Evolutionary conservation across 2,329 filamentous ascomycete genomes (phyloP), one percentile per base, ranked within the genome.

Genomic region (Xylaria sp.): DNA sequence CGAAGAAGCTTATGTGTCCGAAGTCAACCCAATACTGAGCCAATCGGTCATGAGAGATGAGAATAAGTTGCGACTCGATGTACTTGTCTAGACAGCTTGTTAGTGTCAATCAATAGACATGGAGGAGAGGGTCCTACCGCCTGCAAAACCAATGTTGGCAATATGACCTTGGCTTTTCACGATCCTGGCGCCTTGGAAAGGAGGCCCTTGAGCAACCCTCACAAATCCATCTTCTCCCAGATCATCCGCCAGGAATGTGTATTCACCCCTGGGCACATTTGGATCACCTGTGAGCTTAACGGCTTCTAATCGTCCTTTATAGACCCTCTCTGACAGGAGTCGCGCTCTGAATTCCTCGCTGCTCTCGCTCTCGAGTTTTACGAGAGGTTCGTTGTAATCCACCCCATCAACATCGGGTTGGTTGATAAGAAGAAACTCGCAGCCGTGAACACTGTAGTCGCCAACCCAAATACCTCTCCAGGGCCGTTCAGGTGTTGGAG

Each of bases 391-490:
- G 25, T 80, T 78, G 63, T 83, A 78, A 1, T 77, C 74, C 46
- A 81, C 79, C 36, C 84, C 82, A 20, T 86, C 83, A 45, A 83
- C 78, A 59, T 91, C 89, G 0, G 89, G 89, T 76, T 99, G 96
- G 72, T 93, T 84, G 53, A 98, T 83, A 13, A 97, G 83, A 4
- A 98, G 76, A 64, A 97, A 97, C 78, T 98, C 95, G 78, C 91
- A 94, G 0, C 94, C 94, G 74, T 98, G 94, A 0, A 88, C 89
- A 30, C 89, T 91, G 75, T 97, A 97, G 77, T 97, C 94, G 0
- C 94, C 94, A 18, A 94, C 91, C 92, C 93, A 98, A 34, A 99
- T 93, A 0, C 95, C 95, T 70, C 93, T 89, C 83, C 90, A 97
- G 0, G 94, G 94, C 77, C 94, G 95, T 63, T 90, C 85, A 10